phyloP scores from a whole-genome alignment of 2,329 filamentous ascomycete genomes.

The Verticillium tricorpus region DNA sequence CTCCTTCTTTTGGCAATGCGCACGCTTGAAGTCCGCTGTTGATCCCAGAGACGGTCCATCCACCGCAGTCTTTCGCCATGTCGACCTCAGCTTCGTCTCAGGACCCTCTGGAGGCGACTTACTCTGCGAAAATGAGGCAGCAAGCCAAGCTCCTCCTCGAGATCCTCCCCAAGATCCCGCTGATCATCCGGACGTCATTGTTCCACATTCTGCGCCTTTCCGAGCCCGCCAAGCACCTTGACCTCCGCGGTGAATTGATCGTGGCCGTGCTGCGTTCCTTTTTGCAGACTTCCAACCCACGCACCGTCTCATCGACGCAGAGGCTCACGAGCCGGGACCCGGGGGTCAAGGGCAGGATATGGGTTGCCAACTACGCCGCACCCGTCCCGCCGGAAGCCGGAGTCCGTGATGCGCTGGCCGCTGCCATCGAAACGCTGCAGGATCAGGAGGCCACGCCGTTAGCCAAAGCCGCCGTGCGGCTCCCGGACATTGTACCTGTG shows the following conservation, averaged over 20 bases:
- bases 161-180: conserved; percentile 54
- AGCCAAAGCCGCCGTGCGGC: conserved; percentile 21
- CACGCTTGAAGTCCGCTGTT: too few relatives aligned
- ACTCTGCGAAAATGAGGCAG: not conserved
- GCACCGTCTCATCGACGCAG: conserved; percentile 60
- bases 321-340: conserved; percentile 55
- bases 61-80: not conserved
- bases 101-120: conserved; percentile 7
- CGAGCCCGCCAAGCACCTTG: conserved; percentile 68
- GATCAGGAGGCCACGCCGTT: conserved; percentile 21
- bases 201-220: conserved; percentile 65
- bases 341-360: conserved; percentile 72
- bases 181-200: conserved; percentile 57
- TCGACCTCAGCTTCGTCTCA: conserved; percentile 8
- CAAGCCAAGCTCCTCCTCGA: conserved; percentile 13
- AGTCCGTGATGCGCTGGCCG: conserved; percentile 52
- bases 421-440: conserved; percentile 52
- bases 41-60: not conserved
- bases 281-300: conserved; percentile 39
- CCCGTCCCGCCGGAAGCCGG: conserved; percentile 53
- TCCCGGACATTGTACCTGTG: conserved; percentile 52
- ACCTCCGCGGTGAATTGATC: conserved; percentile 69
- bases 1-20: too few relatives aligned
- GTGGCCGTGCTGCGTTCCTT: conserved; percentile 69
- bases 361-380: conserved; percentile 69